These are phyloP conservation scores for Salix arbutifolia DNA, from an alignment of 345 rosid genomes.

Conservation along the genomic window DNA sequence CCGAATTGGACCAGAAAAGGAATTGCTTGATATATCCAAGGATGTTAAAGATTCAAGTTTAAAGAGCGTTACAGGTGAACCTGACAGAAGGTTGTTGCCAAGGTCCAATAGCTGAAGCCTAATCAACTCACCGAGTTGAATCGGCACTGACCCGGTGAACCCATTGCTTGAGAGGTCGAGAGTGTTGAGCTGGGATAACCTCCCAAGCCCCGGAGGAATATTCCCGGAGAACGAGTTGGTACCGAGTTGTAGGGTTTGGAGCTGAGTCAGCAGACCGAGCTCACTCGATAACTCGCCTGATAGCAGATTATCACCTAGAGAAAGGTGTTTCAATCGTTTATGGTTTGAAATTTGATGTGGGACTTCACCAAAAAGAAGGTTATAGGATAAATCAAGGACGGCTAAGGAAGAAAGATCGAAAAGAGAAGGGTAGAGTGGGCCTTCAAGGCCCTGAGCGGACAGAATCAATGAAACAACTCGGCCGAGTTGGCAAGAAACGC, in stretches of 20 bases:
- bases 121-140: slow-evolving; percentile 41
- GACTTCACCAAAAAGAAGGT: slow-evolving; percentile 44
- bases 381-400: slow-evolving; percentile 56
- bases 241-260: slow-evolving; percentile 35
- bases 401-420: slow-evolving; percentile 49
- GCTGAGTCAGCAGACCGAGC: slow-evolving; percentile 37
- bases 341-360: slow-evolving; percentile 28
- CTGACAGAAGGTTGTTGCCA: slow-evolving; percentile 54
- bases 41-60: slow-evolving; percentile 46
- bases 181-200: slow-evolving; percentile 37
- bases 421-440: slow-evolving; percentile 45
- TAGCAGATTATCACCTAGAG: slow-evolving; percentile 34
- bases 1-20: slow-evolving; percentile 56
- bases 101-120: slow-evolving; percentile 56
- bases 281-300: slow-evolving; percentile 43
- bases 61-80: slow-evolving; percentile 47
- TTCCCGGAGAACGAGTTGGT: slow-evolving; percentile 45
- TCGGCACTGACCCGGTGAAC: slow-evolving; percentile 51
- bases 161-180: slow-evolving; percentile 63
- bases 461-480: slow-evolving; percentile 48
- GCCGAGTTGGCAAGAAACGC: slow-evolving; percentile 52
- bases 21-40: slow-evolving; percentile 71
- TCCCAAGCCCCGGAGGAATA: slow-evolving; percentile 54
- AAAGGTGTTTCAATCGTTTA: slow-evolving; percentile 30
- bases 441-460: slow-evolving; percentile 35